Evolutionary conservation across 2,329 filamentous ascomycete species (phyloP).

Genomic region (Aspergillus thermomutatus): DNA sequence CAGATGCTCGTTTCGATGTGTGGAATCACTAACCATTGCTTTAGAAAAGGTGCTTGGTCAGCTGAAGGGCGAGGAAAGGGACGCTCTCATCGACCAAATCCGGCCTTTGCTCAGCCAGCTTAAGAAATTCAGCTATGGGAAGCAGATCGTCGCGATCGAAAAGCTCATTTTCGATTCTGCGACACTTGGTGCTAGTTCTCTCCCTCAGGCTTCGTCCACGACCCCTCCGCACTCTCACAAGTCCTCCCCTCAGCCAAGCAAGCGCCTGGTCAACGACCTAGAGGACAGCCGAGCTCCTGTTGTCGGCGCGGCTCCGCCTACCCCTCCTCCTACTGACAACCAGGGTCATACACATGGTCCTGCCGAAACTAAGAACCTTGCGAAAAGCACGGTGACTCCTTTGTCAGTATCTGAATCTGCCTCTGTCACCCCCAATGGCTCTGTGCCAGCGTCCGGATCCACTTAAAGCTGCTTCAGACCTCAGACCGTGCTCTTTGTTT

Average conservation of each 20-base stretch:
- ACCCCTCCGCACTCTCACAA: slow-evolving; percentile 41
- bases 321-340: slow-evolving; percentile 64
- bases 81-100: slow-evolving; percentile 61
- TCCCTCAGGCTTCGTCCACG: slow-evolving; percentile 33
- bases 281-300: slow-evolving; percentile 45
- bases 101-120: slow-evolving; percentile 59
- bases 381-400: slow-evolving; percentile 32
- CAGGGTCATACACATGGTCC: slow-evolving; percentile 57
- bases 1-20: neutral
- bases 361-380: slow-evolving; percentile 34
- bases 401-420: slow-evolving; percentile 30
- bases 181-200: slow-evolving; percentile 21
- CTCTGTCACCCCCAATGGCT: slow-evolving; percentile 21
- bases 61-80: slow-evolving; percentile 59
- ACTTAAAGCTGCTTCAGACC: slow-evolving; percentile 12
- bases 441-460: slow-evolving; percentile 25
- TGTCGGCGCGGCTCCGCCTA: slow-evolving; percentile 59
- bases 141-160: slow-evolving; percentile 64
- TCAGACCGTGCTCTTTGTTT: slow-evolving; percentile 3
- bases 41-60: slow-evolving; percentile 74
- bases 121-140: slow-evolving; percentile 63
- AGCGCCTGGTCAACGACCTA: slow-evolving; percentile 30
- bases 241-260: slow-evolving; percentile 35
- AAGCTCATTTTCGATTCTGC: slow-evolving; percentile 47
- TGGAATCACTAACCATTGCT: slow-evolving; percentile 23